Evolutionary conservation across 345 rosid genomes (phyloP), one percentile per base, ranked within the genome.

Genomic region (Adansonia digitata): DNA sequence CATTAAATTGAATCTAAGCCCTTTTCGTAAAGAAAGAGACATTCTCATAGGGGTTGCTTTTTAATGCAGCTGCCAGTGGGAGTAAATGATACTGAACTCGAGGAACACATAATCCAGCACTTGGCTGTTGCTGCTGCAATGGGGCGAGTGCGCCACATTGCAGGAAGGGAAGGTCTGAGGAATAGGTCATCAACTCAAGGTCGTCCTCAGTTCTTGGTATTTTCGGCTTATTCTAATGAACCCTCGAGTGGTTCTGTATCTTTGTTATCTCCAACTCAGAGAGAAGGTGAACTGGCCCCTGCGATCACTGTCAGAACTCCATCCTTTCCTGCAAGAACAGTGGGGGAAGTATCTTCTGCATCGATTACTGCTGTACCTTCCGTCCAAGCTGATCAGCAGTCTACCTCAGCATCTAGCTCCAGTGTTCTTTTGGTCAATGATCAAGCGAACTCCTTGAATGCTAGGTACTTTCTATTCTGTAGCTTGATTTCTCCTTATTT

Each of bases 31-130:
- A 29, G n/a, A 20, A 45, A 55, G 68, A 18, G 13, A 61, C 55
- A 55, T 75, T 45, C 73, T 74, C 40, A 57, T 79, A 18, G 15
- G 49, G 70, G 22, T 81, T 57, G 48, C 48, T 71, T 81, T 51
- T 45, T 22, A 71, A 59, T 78, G 78, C 88, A 95, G 96, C 80
- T 95, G 89, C 63, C 63, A 0, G 89, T 81, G 61, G 94, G 94
- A 45, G 87, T 79, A 75, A 92, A 87, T 82, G 96, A 93, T 37
- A 83, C 91, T 65, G 99, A 93, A 73, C 93, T 95, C 77, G 99
- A 95, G 85, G 99, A 93, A 82, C 90, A 93, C 49, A 91, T 93
- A 77, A 89, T 95, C 74, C 98, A 93, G 89, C 99, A 95, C 82
- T 77, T 95, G 70, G 96, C 99, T 59, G 93, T n/a, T 59, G 64